Percentiles rank a stretch among this genome's conserved stretches.
phyloP scores from a whole-genome alignment of 352 stramenopile genomes.

The Pythium plurisporium region DNA sequence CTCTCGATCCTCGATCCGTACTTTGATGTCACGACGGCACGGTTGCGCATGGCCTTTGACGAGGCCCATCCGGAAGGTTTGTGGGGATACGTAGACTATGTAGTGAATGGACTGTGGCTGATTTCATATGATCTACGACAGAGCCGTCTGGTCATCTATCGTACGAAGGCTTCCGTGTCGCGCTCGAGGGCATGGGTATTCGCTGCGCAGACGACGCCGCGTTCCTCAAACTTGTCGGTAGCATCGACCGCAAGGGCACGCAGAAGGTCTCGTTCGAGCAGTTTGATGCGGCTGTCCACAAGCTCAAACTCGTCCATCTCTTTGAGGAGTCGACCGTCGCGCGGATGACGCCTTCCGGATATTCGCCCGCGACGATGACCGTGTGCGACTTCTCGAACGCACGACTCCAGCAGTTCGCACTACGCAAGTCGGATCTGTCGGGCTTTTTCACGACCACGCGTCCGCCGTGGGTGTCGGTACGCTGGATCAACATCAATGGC shows the following conservation, averaged over 20 bases:
- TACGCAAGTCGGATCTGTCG: slow-evolving; percentile 45
- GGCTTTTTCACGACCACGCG: slow-evolving; percentile 74
- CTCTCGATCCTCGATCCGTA: slow-evolving; percentile 84
- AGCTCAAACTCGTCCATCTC: slow-evolving; percentile 83
- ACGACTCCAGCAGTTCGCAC: slow-evolving; percentile 58
- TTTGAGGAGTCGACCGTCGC: slow-evolving; percentile 69
- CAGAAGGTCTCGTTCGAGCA: slow-evolving; percentile 56
- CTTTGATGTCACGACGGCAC: slow-evolving; percentile 78
- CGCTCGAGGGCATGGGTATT: slow-evolving; percentile 65
- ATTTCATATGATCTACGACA: background rate
- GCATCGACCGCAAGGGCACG: slow-evolving; percentile 45
- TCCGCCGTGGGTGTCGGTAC: slow-evolving; percentile 75
- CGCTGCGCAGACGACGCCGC: slow-evolving; percentile 61
- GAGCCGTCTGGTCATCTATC: slow-evolving; percentile 36
- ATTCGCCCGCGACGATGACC: slow-evolving; percentile 52
- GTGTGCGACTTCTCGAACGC: slow-evolving; percentile 80
- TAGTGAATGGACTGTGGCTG: background rate
- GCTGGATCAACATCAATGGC: slow-evolving; percentile 85
- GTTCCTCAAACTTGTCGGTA: slow-evolving; percentile 70
- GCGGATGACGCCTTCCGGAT: slow-evolving; percentile 46
- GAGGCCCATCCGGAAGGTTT: slow-evolving; percentile 46
- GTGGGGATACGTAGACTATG: background rate
- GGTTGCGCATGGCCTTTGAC: slow-evolving; percentile 66
- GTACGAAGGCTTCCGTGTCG: slow-evolving; percentile 54
- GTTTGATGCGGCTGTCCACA: slow-evolving; percentile 80